Evolutionary conservation across 345 rosid species (phyloP), one percentile per base, ranked within the genome.

Genomic region (Gossypium stocksii): DNA sequence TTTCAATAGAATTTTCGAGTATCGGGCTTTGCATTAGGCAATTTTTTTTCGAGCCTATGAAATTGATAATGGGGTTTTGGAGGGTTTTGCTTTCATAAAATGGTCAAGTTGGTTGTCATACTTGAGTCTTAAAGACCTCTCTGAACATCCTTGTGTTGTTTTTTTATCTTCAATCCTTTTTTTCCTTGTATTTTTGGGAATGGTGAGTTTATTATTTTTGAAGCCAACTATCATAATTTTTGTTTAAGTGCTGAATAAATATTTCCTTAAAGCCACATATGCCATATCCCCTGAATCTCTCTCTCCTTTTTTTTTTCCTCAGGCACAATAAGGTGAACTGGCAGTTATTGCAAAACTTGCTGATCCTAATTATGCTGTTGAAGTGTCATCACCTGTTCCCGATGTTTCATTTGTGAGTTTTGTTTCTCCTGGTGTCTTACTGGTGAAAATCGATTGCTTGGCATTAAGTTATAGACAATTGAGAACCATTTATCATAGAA

Each of bases 301-400:
- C 69, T 25, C 65, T 51, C n/a, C 38, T 58, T 9, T 0, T 1
- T 27, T 23, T 19, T 59, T 13, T 77, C 57, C 56, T 66, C 77
- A 95, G 99, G 90, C 96, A 49, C 82, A 86, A 74, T 90, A 85
- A 88, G 98, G 98, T 76, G 93, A 83, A 67, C 84, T 89, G 66
- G 85, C 92, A 43, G 70, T 89, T 83, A 84, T 88, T 74, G 96
- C 98, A 43, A 85, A 89, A 22, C 82, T 93, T 43, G 80, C 85
- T 10, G 88, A 87, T 61, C 97, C 96, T 61, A 85, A 89, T 70
- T 91, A 88, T 81, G 87, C 96, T 14, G 85, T 95, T 1, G 87
- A 93, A 80, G 78, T 95, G 63, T 79, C 90, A 10, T 83, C 99
- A 58, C 88, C 90, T 20, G 84, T 93, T 25, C 98, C 97, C 1